A percentile compares a stretch with the other conserved stretches of the same genome.
phyloP scores from a whole-genome alignment of 768 basidiomycete species.

The Phylloporus sp. region DNA sequence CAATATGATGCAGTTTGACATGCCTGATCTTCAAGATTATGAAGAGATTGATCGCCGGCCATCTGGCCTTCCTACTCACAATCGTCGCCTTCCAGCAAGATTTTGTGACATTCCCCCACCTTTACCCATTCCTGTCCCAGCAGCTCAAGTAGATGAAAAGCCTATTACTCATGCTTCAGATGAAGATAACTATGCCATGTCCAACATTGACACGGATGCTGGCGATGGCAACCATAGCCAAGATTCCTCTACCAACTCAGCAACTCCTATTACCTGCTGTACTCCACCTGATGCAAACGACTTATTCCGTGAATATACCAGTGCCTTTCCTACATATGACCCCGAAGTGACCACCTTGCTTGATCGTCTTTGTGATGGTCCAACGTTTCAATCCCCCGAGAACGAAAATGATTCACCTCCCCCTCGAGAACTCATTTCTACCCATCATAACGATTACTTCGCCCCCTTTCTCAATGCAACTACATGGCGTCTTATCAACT shows the following conservation, averaged over 20 bases:
- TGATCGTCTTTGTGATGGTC: background rate
- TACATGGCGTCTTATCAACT: background rate
- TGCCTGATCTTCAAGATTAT: too few relatives aligned
- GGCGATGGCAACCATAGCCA: background rate
- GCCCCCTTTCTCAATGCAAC: background rate
- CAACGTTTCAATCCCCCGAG: background rate
- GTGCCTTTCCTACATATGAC: background rate
- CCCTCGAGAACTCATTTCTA: too few relatives aligned
- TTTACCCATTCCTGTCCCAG: background rate
- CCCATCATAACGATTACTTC: background rate
- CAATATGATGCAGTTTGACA: background rate
- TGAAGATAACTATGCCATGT: too few relatives aligned
- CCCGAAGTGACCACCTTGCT: background rate
- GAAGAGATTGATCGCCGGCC: too few relatives aligned
- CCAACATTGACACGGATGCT: background rate
- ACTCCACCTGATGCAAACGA: background rate
- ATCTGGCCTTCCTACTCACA: background rate
- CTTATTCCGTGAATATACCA: background rate
- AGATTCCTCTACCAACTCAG: background rate
- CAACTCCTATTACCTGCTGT: background rate
- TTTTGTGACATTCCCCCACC: background rate
- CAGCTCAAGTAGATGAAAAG: background rate
- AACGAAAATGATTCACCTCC: too few relatives aligned
- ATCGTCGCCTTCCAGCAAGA: background rate
- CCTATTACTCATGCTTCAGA: too few relatives aligned